phyloP scores from a whole-genome alignment of 495 filamentous ascomycete species.

The Usnea hakonensis region DNA sequence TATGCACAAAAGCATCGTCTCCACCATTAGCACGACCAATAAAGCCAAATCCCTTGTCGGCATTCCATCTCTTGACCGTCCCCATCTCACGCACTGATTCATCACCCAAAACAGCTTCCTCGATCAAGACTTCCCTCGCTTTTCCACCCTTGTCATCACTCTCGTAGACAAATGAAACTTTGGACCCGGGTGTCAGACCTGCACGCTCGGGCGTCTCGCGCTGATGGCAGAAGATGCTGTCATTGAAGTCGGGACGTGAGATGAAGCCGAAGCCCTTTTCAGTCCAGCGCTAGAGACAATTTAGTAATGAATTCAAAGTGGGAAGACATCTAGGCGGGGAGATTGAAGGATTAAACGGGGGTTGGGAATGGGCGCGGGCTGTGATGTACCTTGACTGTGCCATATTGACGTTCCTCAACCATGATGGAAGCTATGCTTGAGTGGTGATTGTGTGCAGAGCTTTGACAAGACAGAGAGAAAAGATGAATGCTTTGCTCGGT shows the following conservation, averaged over 20 bases:
- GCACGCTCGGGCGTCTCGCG: slow-evolving; percentile 1
- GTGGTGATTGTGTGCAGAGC: not conserved
- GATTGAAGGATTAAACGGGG: not conserved
- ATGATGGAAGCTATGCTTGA: not conserved
- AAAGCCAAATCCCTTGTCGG: slow-evolving; percentile 16
- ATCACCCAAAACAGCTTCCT: slow-evolving; percentile 7
- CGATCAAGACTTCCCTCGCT: slow-evolving; percentile 10
- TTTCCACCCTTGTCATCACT: slow-evolving; percentile 13
- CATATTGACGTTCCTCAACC: not conserved
- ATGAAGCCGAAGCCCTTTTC: slow-evolving; percentile 21
- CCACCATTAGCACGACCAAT: slow-evolving; percentile 10
- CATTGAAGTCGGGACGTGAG: not conserved
- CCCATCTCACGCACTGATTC: slow-evolving; percentile 3
- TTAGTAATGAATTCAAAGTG: not conserved
- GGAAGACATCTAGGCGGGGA: no score
- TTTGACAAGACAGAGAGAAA: not conserved
- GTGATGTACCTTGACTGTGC: not conserved
- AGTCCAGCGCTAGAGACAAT: slow-evolving; percentile 6
- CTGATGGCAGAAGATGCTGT: slow-evolving; percentile 14
- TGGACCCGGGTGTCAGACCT: slow-evolving; percentile 9
- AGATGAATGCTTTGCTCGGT: not conserved
- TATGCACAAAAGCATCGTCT: not conserved
- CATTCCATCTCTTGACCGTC: slow-evolving; percentile 15
- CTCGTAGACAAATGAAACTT: slow-evolving; percentile 16
- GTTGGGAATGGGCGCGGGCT: not conserved